Percentiles rank a stretch among this genome's conserved stretches.
These are phyloP conservation scores for Laburnicola sp. DNA, from an alignment of 2,329 filamentous ascomycete species.

Conservation along the genomic window DNA sequence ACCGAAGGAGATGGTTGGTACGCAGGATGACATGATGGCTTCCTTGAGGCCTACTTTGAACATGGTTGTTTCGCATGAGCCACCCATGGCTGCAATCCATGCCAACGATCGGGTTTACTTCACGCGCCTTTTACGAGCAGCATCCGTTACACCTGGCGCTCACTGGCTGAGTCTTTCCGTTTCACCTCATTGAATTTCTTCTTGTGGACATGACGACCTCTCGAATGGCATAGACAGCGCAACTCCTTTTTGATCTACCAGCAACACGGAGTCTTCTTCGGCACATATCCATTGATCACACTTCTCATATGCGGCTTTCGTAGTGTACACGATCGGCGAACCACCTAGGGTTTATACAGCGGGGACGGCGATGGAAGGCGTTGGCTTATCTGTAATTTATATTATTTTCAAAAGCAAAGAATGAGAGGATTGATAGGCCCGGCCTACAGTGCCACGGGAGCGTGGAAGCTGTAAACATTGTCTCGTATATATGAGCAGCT, in stretches of 20 bases:
- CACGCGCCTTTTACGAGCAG: constrained; percentile 29
- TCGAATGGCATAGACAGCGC: constrained; percentile 37
- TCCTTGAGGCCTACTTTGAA: constrained; percentile 62
- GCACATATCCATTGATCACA: constrained; percentile 12
- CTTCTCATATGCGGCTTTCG: constrained; percentile 9
- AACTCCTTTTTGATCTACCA: constrained; percentile 21
- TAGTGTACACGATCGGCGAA: constrained; percentile 16
- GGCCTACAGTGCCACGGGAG: no score
- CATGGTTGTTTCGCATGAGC: constrained; percentile 45
- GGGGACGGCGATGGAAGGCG: constrained; percentile 20
- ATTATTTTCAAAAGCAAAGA: constrained; percentile 13
- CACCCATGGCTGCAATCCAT: constrained; percentile 1
- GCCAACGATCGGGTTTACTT: constrained; percentile 12
- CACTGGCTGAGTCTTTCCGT: constrained; percentile 37
- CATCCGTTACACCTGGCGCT: constrained; percentile 27
- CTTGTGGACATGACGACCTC: constrained; percentile 34
- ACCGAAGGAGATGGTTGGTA: constrained; percentile 79
- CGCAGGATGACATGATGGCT: constrained; percentile 66
- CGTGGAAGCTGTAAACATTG: neutral
- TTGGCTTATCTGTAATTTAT: constrained; percentile 27
- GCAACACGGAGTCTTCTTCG: constrained; percentile 13
- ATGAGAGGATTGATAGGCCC: neutral
- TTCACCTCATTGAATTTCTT: constrained; percentile 19
- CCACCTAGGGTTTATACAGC: constrained; percentile 16
- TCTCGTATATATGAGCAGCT: neutral